Evolutionary conservation across 2,329 filamentous ascomycete species (phyloP).

Genomic region (Periconia macrospinosa): DNA sequence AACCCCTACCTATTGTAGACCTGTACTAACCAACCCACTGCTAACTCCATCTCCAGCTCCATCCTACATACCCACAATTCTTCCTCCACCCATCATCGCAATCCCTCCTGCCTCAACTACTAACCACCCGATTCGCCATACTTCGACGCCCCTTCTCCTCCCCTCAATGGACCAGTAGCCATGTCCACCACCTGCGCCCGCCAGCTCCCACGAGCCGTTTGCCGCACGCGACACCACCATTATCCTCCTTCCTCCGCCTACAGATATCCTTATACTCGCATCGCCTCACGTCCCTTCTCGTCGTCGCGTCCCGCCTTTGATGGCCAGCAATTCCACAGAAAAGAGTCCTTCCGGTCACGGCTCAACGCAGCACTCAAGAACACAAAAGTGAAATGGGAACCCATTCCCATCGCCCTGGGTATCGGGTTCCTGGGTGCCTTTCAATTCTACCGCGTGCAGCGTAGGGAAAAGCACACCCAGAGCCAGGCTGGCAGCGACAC

Average conservation of each 20-base stretch:
- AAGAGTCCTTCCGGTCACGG: conserved; percentile 60
- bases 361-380: conserved; percentile 61
- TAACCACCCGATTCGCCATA: no score
- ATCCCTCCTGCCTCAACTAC: no score
- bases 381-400: conserved; percentile 82
- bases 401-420: conserved; percentile 83
- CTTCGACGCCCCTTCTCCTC: background rate
- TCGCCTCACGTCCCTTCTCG: conserved; percentile 37
- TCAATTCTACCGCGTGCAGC: conserved; percentile 77
- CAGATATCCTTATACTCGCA: background rate
- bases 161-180: background rate
- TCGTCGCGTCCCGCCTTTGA: conserved; percentile 47
- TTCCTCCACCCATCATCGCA: no score
- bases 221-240: background rate
- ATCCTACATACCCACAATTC: no score
- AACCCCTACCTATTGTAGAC: no score
- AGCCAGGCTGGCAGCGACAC: conserved; percentile 49
- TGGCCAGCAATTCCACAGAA: conserved; percentile 45
- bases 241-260: no score
- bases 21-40: no score
- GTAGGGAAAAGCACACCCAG: conserved; percentile 49
- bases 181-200: background rate
- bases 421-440: conserved; percentile 81
- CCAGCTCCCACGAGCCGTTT: background rate
- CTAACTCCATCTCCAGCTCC: no score